Evolutionary conservation across 257 asterid species (phyloP).

Genomic region (Solanum ossicruentum): DNA sequence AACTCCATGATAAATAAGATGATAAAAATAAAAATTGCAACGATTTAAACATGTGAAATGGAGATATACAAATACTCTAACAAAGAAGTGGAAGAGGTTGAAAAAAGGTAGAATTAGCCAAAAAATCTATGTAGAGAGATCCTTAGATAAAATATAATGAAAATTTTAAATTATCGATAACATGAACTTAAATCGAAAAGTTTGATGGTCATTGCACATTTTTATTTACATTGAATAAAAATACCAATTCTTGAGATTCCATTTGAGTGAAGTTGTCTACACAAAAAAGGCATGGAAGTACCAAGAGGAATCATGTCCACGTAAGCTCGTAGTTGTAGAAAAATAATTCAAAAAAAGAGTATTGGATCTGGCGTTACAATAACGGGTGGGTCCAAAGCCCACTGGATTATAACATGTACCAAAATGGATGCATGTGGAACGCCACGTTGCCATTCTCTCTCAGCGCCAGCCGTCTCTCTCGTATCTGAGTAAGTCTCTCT

Average conservation of each 20-base stretch:
- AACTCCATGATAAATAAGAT: too few relatives aligned
- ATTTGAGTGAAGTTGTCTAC: not conserved
- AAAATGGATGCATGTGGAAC: not conserved
- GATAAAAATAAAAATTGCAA: too few relatives aligned
- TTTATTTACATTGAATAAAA: too few relatives aligned
- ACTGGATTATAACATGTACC: not conserved
- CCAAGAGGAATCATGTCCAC: not conserved
- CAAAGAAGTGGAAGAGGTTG: too few relatives aligned
- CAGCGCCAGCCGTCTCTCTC: slow-evolving; percentile 9
- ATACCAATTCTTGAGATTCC: not conserved
- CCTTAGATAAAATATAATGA: too few relatives aligned
- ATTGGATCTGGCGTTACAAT: not conserved
- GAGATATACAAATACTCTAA: too few relatives aligned
- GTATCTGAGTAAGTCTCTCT: not conserved
- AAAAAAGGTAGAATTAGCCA: too few relatives aligned
- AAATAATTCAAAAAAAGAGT: not conserved
- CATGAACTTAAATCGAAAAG: too few relatives aligned
- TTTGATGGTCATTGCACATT: too few relatives aligned
- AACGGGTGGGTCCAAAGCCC: not conserved
- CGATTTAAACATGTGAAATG: too few relatives aligned
- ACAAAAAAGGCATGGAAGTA: not conserved
- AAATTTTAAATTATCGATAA: too few relatives aligned
- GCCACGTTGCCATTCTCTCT: slow-evolving; percentile 27
- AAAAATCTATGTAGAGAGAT: too few relatives aligned
- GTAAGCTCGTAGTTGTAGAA: not conserved